Evolutionary conservation across 225 moss, liverwort and hornwort species (phyloP).

Genomic region (Ulota crispa): DNA sequence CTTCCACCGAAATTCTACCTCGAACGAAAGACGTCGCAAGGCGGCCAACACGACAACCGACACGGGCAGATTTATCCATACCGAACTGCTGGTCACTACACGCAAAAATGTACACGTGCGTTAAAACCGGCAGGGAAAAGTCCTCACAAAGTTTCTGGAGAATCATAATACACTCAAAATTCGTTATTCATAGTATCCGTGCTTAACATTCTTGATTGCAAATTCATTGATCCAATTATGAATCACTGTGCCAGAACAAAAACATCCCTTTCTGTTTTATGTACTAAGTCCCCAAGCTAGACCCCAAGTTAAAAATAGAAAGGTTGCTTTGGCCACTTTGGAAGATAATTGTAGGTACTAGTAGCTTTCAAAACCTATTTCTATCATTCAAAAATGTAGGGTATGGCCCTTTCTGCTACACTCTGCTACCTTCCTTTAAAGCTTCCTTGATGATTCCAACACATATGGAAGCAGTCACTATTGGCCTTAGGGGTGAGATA

Average conservation of each 20-base stretch:
- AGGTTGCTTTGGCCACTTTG: not conserved
- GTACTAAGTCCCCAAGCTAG: not conserved
- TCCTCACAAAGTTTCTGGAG: not conserved
- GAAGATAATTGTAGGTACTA: not conserved
- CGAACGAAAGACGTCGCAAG: slow-evolving; percentile 66
- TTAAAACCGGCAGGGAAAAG: not conserved
- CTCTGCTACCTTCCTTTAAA: not conserved
- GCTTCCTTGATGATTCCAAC: not conserved
- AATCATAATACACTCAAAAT: not conserved
- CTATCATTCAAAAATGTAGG: not conserved
- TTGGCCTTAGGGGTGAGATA: not conserved
- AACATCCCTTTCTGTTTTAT: not conserved
- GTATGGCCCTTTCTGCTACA: not conserved
- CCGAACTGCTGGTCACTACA: slow-evolving; percentile 80
- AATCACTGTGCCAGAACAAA: not conserved
- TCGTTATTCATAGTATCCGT: not conserved
- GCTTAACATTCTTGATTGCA: not conserved
- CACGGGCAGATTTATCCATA: slow-evolving; percentile 86
- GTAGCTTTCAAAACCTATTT: not conserved
- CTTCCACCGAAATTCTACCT: slow-evolving; percentile 91
- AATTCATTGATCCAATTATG: not conserved
- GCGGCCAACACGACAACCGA: slow-evolving; percentile 74
- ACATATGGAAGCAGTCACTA: not conserved
- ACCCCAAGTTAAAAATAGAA: not conserved
- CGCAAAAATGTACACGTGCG: slow-evolving; percentile 5